A percentile compares a stretch with the other conserved stretches of the same genome.
Conservation (phyloP, 768 basidiomycete genomes). For the Leccinum boreale region DNA sequence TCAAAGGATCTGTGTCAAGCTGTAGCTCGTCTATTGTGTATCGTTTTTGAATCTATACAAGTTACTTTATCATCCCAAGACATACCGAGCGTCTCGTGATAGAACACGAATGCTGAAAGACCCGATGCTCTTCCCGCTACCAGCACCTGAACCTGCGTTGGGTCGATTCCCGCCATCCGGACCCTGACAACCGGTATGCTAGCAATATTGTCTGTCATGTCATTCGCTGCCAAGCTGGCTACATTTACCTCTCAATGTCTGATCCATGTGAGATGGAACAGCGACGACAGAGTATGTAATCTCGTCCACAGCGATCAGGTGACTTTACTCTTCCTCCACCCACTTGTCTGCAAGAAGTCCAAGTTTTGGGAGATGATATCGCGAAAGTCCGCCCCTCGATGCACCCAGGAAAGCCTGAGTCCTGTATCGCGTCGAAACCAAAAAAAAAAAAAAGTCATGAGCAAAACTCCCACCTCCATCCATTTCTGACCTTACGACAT, state of each 20-base stretch:
- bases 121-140: not conserved
- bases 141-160: not conserved
- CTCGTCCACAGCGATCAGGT: not conserved
- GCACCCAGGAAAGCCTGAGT: constrained; percentile 49
- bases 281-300: not conserved
- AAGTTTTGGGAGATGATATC: constrained; percentile 60
- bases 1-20: constrained; percentile 10
- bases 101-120: not conserved
- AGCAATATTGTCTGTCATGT: not conserved
- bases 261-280: not conserved
- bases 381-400: constrained; percentile 44
- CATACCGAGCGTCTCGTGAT: not conserved
- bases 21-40: constrained; percentile 3
- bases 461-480: not conserved
- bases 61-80: not conserved
- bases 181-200: not conserved
- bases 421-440: not conserved
- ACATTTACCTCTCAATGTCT: not conserved
- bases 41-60: not conserved
- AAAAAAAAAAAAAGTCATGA: constrained; percentile 15
- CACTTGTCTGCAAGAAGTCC: constrained; percentile 67
- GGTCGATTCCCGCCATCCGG: not conserved
- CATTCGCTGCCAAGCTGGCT: not conserved
- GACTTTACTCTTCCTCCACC: constrained; percentile 56
- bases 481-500: constrained; percentile 50